phyloP scores from a whole-genome alignment of 148 eudicot species.

The Silene conica region DNA sequence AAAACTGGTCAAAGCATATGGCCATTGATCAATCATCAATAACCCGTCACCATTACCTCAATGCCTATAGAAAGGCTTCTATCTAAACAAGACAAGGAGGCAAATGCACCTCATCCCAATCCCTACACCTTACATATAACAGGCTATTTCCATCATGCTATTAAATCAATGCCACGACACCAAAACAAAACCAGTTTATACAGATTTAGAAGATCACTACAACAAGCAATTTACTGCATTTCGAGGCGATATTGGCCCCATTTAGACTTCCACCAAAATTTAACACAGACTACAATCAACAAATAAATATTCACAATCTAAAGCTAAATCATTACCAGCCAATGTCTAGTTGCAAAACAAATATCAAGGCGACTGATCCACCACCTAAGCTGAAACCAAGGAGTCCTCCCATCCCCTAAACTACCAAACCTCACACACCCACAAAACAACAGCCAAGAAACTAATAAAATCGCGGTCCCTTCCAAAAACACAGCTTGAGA shows the following conservation, averaged over 20 bases:
- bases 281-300: background rate
- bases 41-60: background rate
- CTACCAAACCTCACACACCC: constrained; percentile 43
- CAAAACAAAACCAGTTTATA: background rate
- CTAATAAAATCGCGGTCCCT: constrained; percentile 50
- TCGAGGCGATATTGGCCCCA: background rate
- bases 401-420: constrained; percentile 57
- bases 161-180: background rate
- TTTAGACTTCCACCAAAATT: background rate
- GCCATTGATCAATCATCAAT: background rate
- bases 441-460: constrained; percentile 69
- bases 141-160: background rate
- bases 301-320: background rate
- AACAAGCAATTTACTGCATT: too few species aligned
- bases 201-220: background rate
- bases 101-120: background rate
- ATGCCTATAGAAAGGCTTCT: background rate
- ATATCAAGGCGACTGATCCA: constrained; percentile 89
- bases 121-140: background rate
- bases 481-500: constrained; percentile 85
- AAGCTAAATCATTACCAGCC: constrained; percentile 49
- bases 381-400: constrained; percentile 81
- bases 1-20: background rate
- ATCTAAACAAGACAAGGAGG: background rate
- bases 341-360: constrained; percentile 79